Base-by-base conservation (phyloP, 2,329 filamentous ascomycete genomes). In the Fusarium temperatum region DNA sequence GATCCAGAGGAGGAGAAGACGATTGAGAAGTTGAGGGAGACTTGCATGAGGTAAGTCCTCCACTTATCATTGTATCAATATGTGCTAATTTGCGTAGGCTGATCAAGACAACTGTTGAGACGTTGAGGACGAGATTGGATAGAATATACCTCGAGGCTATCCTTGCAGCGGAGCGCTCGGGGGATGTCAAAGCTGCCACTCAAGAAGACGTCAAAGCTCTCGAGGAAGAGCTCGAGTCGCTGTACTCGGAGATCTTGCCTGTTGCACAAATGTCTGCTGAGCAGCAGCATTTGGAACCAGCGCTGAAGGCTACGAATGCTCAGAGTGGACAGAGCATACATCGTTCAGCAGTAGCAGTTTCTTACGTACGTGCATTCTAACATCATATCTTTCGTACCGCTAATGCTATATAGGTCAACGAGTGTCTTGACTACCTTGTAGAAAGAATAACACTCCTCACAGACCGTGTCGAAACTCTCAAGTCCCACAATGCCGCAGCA, bases 211-310 rank as follows among this genome's bases (percentile, higher is more conserved):
- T 87, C 15, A 83, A 82, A 20, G 84, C 86, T 8, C 79, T 92
- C 5, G 88, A 91, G 75, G 87, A 88, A 38, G 92, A 94, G 77
- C 84, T 94, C 2, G 90, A 93, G 73, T 92, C 91, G 9, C 83
- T 94, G 7, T 91, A 92, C 74, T 84, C 90, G 0, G 92, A 94
- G 78, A 90, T 94, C 45, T 83, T 92, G 1, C 89, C 91, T 0
- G 90, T 94, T 5, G 89, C 91, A 12, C 89, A 92, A 70, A 94
- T 94, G 89, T 89, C 91, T 1, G 86, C 91, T 2, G 90, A 93
- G 73, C 89, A 92, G 75, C 90, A 93, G 77, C 87, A 91, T 73
- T 84, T 92, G 10, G 87, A 89, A 67, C 91, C 92, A 0, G 89
- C 91, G 3, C 81, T 89, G 11, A 81, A 82, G 63, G 82, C 84